These are phyloP conservation scores for Rugosomyces carneus DNA, from an alignment of 1,284 basidiomycete species.

Conservation along the genomic window DNA sequence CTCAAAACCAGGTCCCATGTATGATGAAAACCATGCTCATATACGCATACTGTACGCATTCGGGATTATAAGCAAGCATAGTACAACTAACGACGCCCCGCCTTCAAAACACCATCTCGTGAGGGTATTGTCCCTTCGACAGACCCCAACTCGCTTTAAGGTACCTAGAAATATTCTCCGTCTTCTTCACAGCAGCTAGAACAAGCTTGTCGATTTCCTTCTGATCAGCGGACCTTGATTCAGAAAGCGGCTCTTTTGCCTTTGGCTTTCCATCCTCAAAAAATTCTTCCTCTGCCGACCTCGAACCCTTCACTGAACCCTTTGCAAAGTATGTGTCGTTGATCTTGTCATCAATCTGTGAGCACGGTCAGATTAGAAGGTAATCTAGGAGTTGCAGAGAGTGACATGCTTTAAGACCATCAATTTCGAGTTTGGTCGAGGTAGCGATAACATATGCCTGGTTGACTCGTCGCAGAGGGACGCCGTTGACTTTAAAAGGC, in stretches of 20 bases:
- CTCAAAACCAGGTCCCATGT: too few species aligned
- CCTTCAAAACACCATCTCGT: slow-evolving; percentile 78
- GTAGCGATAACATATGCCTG: slow-evolving; percentile 99
- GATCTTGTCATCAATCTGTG: slow-evolving; percentile 81
- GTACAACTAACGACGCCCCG: slow-evolving; percentile 21
- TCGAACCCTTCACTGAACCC: slow-evolving; percentile 59
- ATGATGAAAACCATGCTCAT: too few species aligned
- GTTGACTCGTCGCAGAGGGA: slow-evolving; percentile 96
- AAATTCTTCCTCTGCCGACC: slow-evolving; percentile 91
- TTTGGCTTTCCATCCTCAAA: slow-evolving; percentile 93
- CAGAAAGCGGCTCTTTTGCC: slow-evolving; percentile 87
- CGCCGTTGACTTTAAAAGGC: slow-evolving; percentile 98
- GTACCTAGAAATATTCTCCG: slow-evolving; percentile 90
- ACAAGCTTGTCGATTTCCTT: slow-evolving; percentile 87
- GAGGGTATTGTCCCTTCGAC: slow-evolving; percentile 92
- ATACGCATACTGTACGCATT: not conserved
- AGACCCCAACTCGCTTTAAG: slow-evolving; percentile 92
- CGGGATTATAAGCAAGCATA: slow-evolving; percentile 21
- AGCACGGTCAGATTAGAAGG: slow-evolving; percentile 10
- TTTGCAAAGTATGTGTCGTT: slow-evolving; percentile 96
- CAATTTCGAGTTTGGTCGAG: slow-evolving; percentile 90
- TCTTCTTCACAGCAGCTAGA: slow-evolving; percentile 87
- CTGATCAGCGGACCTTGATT: slow-evolving; percentile 89
- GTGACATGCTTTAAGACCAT: slow-evolving; percentile 62
- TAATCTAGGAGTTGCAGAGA: slow-evolving; percentile 7